Base-by-base conservation (phyloP, 441 rosid genomes). In the Flueggea neowawraea region DNA sequence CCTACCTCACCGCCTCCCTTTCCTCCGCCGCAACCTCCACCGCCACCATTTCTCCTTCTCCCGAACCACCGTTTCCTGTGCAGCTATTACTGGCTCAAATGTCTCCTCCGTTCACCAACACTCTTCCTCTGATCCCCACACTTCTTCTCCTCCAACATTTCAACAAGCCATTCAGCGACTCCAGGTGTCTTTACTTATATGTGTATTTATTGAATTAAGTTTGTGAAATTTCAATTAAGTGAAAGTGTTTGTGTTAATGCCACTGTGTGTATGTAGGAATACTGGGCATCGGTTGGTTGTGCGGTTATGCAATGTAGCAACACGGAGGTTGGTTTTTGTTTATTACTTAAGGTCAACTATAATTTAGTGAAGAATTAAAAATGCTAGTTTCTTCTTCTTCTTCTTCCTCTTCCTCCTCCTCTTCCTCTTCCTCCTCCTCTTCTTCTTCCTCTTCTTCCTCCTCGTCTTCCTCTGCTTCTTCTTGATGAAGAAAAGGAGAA, bases 201-300 rank as follows among this genome's bases (percentile, higher is more conserved):
- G 31, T 4, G 12, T 14, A 16, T 7, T 16, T 6, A 15, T 6
- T 10, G 5, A 32, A 1, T 49, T 52, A 31, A 14, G 68, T 16
- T 6, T 62, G 64, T 12, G 4, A 9, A 28, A 7, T 16, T 44
- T 33, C 49, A 6, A 41, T 28, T 32, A 6, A 9, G 13, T 17
- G 43, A 13, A 22, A 17, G 6, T 12, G 33, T 14, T 72, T 54
- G 16, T 36, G 65, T 68, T 47, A 22, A 22, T 22, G 28, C 28
- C 28, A 22, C 28, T 22, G 28, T 22, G 12, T 47, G 5, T 47
- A 4, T 72, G 45, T 63, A 94, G 96, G 96, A 95, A 72, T 91
- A 91, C 68, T 95, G 99, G 99, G 97, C 97, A 58, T 95, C 99
- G n/a, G 97, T 88, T 39, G 99, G 99, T 66, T 95, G 99, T 63